Percentiles rank a stretch among this genome's conserved stretches.
Conservation (phyloP, 345 rosid species). For the Eucalyptus urophylla region DNA sequence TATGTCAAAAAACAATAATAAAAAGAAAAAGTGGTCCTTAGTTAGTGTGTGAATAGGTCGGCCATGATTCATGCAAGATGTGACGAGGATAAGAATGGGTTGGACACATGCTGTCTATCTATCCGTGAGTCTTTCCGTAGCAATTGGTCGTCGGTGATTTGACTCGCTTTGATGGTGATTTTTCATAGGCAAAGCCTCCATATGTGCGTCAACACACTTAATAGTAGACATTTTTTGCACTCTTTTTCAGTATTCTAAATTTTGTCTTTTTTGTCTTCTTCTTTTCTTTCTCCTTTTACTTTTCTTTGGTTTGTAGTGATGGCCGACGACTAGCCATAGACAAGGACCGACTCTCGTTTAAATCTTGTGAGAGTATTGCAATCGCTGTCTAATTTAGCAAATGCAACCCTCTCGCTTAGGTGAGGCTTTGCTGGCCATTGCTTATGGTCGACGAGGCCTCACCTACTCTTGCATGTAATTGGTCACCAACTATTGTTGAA, state of each 20-base stretch:
- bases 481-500: neutral
- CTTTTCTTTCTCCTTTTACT: too few relatives aligned
- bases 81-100: neutral
- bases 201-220: neutral
- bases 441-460: neutral
- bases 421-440: neutral
- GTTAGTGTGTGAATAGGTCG: neutral
- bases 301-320: neutral
- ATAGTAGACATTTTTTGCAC: neutral
- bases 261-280: neutral
- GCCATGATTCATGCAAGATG: neutral
- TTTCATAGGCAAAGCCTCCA: neutral
- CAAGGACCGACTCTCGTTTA: rapidly evolving
- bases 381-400: rapidly evolving
- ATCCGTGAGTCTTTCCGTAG: neutral
- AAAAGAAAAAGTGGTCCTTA: neutral
- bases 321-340: rapidly evolving
- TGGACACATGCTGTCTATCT: neutral
- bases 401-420: neutral
- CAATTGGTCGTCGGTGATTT: neutral
- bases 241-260: neutral
- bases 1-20: neutral
- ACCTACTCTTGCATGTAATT: neutral
- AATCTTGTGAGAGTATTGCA: neutral
- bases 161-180: neutral